phyloP scores from a whole-genome alignment of 2,329 filamentous ascomycete species.

The Cladosporium sp. region DNA sequence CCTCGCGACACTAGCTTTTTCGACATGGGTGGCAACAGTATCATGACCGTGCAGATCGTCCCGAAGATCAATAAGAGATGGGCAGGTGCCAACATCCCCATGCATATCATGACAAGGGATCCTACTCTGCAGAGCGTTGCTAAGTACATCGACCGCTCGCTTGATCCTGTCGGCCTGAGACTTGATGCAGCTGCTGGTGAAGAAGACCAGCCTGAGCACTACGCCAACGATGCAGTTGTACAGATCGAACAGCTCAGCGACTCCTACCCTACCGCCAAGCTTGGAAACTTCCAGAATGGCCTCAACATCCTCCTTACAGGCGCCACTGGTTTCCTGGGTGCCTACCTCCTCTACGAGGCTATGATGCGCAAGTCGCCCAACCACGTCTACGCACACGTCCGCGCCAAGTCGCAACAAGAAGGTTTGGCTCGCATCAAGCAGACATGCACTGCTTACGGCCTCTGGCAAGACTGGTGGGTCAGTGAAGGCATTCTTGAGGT shows the following conservation, averaged over 20 bases:
- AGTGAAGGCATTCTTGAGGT: slow-evolving; percentile 51
- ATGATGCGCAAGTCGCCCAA: slow-evolving; percentile 50
- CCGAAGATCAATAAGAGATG: slow-evolving; percentile 60
- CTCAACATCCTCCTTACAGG: slow-evolving; percentile 69
- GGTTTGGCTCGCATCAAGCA: slow-evolving; percentile 60
- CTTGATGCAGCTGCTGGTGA: slow-evolving; percentile 43
- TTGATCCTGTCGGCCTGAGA: slow-evolving; percentile 44
- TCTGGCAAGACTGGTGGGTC: slow-evolving; percentile 68
- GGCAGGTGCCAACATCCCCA: slow-evolving; percentile 59
- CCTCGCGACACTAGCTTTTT: slow-evolving; percentile 63
- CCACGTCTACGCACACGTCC: slow-evolving; percentile 69
- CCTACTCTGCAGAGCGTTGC: slow-evolving; percentile 56
- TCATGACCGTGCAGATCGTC: slow-evolving; percentile 75
- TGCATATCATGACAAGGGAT: slow-evolving; percentile 61
- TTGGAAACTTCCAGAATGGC: slow-evolving; percentile 23
- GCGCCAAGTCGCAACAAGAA: slow-evolving; percentile 55
- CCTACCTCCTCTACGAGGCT: slow-evolving; percentile 71
- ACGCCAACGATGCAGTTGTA: slow-evolving; percentile 48
- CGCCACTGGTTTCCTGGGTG: slow-evolving; percentile 82
- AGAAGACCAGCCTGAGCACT: slow-evolving; percentile 45
- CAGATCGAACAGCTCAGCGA: slow-evolving; percentile 43
- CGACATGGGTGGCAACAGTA: slow-evolving; percentile 72
- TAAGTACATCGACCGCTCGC: slow-evolving; percentile 44
- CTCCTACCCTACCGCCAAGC: slow-evolving; percentile 18
- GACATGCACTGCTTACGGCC: slow-evolving; percentile 67